These are phyloP conservation scores for Pyrus hybrid DNA, from an alignment of 331 rosid species.

Conservation along the genomic window DNA sequence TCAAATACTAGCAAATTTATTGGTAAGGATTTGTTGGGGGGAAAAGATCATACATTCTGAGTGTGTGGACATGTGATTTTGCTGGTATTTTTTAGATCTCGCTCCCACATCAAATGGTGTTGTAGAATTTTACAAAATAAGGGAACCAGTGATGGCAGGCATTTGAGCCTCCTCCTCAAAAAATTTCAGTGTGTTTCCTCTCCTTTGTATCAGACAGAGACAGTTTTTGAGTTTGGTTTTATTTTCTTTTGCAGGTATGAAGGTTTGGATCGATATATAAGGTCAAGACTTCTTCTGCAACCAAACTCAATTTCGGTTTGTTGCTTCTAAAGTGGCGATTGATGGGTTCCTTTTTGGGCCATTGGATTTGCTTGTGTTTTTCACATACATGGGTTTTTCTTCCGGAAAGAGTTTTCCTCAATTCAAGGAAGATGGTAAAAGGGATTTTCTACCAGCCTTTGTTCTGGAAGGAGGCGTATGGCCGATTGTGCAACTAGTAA, in stretches of 20 bases:
- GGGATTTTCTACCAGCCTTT: slow-evolving; percentile 84
- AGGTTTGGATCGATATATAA: slow-evolving; percentile 69
- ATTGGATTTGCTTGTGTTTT: slow-evolving; percentile 64
- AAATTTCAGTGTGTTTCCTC: background rate
- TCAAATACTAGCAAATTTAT: no score
- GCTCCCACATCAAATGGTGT: background rate
- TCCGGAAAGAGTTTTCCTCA: slow-evolving; percentile 65
- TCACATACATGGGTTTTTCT: slow-evolving; percentile 81
- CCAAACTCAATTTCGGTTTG: slow-evolving; percentile 71
- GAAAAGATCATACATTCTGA: background rate
- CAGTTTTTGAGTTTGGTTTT: background rate
- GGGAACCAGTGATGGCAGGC: background rate
- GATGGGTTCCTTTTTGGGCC: slow-evolving; percentile 81
- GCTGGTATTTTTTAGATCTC: background rate
- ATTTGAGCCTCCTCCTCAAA: background rate
- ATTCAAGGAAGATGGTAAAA: slow-evolving; percentile 76
- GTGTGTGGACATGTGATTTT: background rate
- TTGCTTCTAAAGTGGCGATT: slow-evolving; percentile 66
- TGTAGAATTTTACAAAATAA: background rate
- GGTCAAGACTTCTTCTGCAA: slow-evolving; percentile 35
- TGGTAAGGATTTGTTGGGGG: slow-evolving; percentile 14
- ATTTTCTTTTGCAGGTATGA: slow-evolving; percentile 54
- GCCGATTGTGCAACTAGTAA: slow-evolving; percentile 74
- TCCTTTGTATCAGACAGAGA: background rate
- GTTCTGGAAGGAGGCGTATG: slow-evolving; percentile 76